phyloP scores from a whole-genome alignment of 345 rosid species.

The Dipteronia dyeriana region DNA sequence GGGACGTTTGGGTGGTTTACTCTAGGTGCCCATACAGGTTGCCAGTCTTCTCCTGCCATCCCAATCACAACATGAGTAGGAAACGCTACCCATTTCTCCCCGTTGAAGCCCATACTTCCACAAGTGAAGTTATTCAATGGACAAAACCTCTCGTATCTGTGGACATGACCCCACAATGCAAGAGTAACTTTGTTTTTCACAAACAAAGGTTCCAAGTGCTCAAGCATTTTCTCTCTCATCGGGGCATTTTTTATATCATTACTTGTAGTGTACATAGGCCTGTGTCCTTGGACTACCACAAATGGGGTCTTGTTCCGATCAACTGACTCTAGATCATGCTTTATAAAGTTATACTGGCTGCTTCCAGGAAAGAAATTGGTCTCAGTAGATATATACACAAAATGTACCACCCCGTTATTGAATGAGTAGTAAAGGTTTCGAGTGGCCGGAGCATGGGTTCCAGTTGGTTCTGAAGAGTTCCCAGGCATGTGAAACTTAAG shows the following conservation, averaged over 20 bases:
- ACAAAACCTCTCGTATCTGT: constrained; percentile 90
- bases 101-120: constrained; percentile 38
- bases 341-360: constrained; percentile 63
- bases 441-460: constrained; percentile 64
- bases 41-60: constrained; percentile 95
- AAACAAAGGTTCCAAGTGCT: constrained; percentile 84
- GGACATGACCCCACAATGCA: constrained; percentile 96
- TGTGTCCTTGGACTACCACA: constrained; percentile 81
- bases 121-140: constrained; percentile 80
- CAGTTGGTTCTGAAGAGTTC: constrained; percentile 74
- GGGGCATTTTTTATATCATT: constrained; percentile 54
- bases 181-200: constrained; percentile 70
- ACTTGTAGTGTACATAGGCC: constrained; percentile 96
- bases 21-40: constrained; percentile 85
- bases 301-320: constrained; percentile 77
- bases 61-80: constrained; percentile 93
- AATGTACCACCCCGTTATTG: constrained; percentile 70
- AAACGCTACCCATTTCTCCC: constrained; percentile 52
- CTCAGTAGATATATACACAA: constrained; percentile 83
- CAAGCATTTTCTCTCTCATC: constrained; percentile 55
- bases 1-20: constrained; percentile 61
- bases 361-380: constrained; percentile 81
- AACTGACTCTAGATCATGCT: constrained; percentile 76
- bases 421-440: constrained; percentile 91
- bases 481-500: constrained; percentile 91